These are phyloP conservation scores for Mollisia scopiformis DNA, from an alignment of 2,329 filamentous ascomycete species.

Conservation along the genomic window DNA sequence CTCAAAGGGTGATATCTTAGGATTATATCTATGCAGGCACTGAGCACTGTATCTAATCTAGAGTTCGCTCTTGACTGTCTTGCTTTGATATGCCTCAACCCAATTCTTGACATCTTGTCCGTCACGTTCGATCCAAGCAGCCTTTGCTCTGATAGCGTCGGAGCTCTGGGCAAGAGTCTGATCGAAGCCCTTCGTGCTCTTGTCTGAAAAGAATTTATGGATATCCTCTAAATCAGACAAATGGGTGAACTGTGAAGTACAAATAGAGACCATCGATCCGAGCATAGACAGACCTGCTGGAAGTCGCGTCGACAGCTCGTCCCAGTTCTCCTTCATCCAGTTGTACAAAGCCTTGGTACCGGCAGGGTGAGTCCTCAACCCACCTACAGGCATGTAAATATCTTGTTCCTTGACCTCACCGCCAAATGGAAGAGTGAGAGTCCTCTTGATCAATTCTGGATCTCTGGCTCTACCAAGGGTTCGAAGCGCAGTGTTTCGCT, in stretches of 20 bases:
- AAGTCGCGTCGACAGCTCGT: slow-evolving; percentile 76
- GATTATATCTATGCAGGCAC: background rate
- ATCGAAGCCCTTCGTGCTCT: slow-evolving; percentile 87
- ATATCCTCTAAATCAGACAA: slow-evolving; percentile 76
- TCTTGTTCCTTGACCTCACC: slow-evolving; percentile 92
- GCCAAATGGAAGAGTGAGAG: slow-evolving; percentile 73
- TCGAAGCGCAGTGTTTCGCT: slow-evolving; percentile 90
- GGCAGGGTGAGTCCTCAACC: slow-evolving; percentile 74
- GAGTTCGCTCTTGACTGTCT: slow-evolving; percentile 35
- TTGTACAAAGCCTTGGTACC: slow-evolving; percentile 80
- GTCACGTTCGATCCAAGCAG: slow-evolving; percentile 79
- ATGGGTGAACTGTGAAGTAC: slow-evolving; percentile 79
- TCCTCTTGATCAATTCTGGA: slow-evolving; percentile 79
- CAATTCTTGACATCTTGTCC: slow-evolving; percentile 74
- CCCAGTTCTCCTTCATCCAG: slow-evolving; percentile 90
- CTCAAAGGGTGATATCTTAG: background rate
- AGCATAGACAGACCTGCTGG: slow-evolving; percentile 88
- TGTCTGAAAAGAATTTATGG: slow-evolving; percentile 77
- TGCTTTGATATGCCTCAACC: slow-evolving; percentile 60
- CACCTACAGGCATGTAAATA: slow-evolving; percentile 84
- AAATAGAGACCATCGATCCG: slow-evolving; percentile 80
- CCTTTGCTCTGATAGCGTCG: slow-evolving; percentile 84
- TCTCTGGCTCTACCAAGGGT: slow-evolving; percentile 78
- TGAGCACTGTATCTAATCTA: slow-evolving; percentile 18
- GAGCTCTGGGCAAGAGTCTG: slow-evolving; percentile 87